Conservation (phyloP, 2,329 filamentous ascomycete species). For the Alternaria ventricosa region DNA sequence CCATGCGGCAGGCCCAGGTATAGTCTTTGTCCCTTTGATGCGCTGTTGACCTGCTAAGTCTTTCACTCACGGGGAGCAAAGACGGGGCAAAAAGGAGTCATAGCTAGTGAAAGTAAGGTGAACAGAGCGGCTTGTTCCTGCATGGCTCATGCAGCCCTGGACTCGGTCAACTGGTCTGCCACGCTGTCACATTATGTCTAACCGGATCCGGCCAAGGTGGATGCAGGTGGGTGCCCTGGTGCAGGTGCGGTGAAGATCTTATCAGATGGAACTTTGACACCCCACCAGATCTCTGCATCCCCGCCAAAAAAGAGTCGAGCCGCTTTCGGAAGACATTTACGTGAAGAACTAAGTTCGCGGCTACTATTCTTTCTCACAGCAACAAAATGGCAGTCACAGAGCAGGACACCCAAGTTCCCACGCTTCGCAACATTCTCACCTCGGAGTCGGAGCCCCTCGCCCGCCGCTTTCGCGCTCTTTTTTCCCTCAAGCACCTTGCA, state of each 20-base stretch:
- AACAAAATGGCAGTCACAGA: constrained; percentile 37
- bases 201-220: background rate
- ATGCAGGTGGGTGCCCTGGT: background rate
- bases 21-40: constrained; percentile 18
- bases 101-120: constrained; percentile 22
- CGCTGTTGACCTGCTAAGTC: constrained; percentile 2
- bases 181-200: constrained; percentile 14
- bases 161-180: constrained; percentile 12
- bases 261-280: constrained; percentile 33
- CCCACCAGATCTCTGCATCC: constrained; percentile 22
- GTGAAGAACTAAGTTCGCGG: background rate
- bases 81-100: constrained; percentile 20
- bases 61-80: constrained; percentile 16
- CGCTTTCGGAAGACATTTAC: constrained; percentile 13
- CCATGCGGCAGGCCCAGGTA: constrained; percentile 10
- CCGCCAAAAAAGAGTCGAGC: constrained; percentile 38
- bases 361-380: background rate
- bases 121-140: constrained; percentile 6
- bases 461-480: constrained; percentile 91
- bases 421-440: constrained; percentile 76
- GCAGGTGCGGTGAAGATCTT: constrained; percentile 24
- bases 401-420: constrained; percentile 59
- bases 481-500: constrained; percentile 95
- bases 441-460: constrained; percentile 84
- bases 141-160: constrained; percentile 12